Percentiles rank a stretch among this genome's conserved stretches.
These are phyloP conservation scores for Botrytis hyacinthi DNA, from an alignment of 2,329 filamentous ascomycete species.

Conservation along the genomic window DNA sequence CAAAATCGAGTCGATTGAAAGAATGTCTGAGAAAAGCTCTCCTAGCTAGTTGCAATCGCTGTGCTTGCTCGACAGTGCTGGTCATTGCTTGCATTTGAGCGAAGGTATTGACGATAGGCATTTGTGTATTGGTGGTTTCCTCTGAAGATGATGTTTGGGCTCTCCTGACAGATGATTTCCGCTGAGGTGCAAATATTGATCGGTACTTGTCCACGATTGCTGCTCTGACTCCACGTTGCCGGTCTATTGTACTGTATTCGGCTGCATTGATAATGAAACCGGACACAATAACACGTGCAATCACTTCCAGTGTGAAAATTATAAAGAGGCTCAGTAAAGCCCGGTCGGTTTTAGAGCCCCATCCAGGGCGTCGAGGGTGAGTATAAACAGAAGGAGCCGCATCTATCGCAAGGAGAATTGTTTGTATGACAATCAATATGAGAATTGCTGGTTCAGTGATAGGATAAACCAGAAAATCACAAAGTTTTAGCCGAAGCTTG, in stretches of 20 bases:
- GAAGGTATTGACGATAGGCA: slow-evolving; percentile 39
- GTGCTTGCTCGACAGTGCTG: slow-evolving; percentile 70
- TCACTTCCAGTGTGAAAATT: slow-evolving; percentile 84
- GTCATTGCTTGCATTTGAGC: slow-evolving; percentile 55
- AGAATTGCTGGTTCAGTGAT: slow-evolving; percentile 84
- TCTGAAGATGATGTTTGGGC: slow-evolving; percentile 28
- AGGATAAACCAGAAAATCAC: slow-evolving; percentile 81
- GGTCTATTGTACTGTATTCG: slow-evolving; percentile 89
- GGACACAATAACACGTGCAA: slow-evolving; percentile 84
- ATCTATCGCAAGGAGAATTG: slow-evolving; percentile 83
- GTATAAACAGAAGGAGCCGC: slow-evolving; percentile 69
- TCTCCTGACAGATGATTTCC: slow-evolving; percentile 46
- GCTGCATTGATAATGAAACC: slow-evolving; percentile 86
- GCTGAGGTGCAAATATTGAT: slow-evolving; percentile 77
- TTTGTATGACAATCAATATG: slow-evolving; percentile 82
- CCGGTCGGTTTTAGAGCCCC: slow-evolving; percentile 52
- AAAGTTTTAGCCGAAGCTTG: slow-evolving; percentile 68
- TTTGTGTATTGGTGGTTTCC: slow-evolving; percentile 26
- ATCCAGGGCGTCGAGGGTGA: slow-evolving; percentile 57
- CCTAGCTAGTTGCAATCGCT: slow-evolving; percentile 80
- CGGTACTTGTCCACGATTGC: slow-evolving; percentile 75
- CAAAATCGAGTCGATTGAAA: slow-evolving; percentile 92
- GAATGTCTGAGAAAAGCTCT: slow-evolving; percentile 91
- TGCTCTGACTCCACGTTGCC: slow-evolving; percentile 69
- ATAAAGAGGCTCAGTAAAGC: slow-evolving; percentile 79